These are phyloP conservation scores for Scedosporium boydii DNA, from an alignment of 2,329 filamentous ascomycete species.

Conservation along the genomic window DNA sequence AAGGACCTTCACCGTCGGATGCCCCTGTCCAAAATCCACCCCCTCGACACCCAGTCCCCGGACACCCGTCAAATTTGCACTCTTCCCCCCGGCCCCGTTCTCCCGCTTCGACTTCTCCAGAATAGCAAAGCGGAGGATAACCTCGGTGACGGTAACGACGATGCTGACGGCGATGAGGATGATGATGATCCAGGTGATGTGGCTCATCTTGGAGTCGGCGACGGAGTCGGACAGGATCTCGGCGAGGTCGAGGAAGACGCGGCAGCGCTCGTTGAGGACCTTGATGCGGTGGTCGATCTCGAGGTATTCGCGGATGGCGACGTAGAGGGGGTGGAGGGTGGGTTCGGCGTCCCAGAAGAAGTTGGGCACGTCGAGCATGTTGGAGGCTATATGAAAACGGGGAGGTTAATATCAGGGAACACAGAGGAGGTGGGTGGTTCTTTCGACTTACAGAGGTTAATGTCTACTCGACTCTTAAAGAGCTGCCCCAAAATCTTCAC, in stretches of 20 bases:
- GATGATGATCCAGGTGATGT: conserved; percentile 97
- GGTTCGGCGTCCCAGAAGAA: conserved; percentile 99
- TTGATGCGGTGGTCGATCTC: conserved; percentile 95
- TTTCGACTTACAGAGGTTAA: conserved; percentile 76
- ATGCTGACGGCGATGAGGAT: conserved; percentile 87
- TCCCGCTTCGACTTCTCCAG: conserved; percentile 25
- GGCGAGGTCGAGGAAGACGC: conserved; percentile 90
- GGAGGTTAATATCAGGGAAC: conserved; percentile 11
- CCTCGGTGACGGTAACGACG: conserved; percentile 81
- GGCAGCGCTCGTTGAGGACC: conserved; percentile 92
- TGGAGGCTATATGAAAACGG: conserved; percentile 60
- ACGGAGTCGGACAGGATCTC: conserved; percentile 91
- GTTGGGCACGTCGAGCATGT: conserved; percentile 90
- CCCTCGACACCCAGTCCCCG: not conserved
- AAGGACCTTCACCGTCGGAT: not conserved
- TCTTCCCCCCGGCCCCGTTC: not conserved
- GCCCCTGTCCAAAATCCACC: not conserved
- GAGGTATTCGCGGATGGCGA: conserved; percentile 89
- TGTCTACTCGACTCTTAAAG: conserved; percentile 91
- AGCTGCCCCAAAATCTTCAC: conserved; percentile 83
- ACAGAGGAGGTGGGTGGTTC: too few species aligned
- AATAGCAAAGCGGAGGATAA: conserved; percentile 75
- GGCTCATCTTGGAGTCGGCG: conserved; percentile 89
- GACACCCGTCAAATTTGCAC: not conserved
- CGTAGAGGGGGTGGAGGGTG: conserved; percentile 87